These are phyloP conservation scores for Ophiostoma piceae DNA, from an alignment of 2,329 filamentous ascomycete genomes.

Conservation along the genomic window DNA sequence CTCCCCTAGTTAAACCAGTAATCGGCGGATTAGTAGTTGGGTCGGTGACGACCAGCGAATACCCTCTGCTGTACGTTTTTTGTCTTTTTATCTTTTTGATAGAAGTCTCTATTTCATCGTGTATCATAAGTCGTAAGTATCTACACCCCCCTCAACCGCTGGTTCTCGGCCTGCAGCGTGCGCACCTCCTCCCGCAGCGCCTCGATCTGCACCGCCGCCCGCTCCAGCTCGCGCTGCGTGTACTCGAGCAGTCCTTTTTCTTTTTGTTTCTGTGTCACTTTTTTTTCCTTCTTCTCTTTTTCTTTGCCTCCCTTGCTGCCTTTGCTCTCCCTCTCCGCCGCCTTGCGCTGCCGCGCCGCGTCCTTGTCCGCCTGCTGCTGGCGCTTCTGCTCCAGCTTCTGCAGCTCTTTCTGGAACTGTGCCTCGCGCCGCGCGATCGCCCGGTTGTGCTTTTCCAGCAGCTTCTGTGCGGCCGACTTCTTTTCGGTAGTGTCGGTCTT, in stretches of 20 bases:
- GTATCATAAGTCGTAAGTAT: too few species aligned
- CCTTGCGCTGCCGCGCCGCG: slow-evolving; percentile 39
- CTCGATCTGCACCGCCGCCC: slow-evolving; percentile 49
- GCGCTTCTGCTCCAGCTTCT: slow-evolving; percentile 60
- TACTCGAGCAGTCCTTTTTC: slow-evolving; percentile 43
- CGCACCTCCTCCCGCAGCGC: slow-evolving; percentile 52
- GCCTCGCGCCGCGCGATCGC: slow-evolving; percentile 62
- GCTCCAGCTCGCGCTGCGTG: slow-evolving; percentile 46
- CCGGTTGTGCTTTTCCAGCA: slow-evolving; percentile 58
- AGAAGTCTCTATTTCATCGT: background rate
- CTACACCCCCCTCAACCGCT: background rate
- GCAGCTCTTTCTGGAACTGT: slow-evolving; percentile 59
- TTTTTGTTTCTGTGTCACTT: background rate
- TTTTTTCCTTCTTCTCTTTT: background rate
- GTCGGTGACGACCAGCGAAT: slow-evolving; percentile 1
- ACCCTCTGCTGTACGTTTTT: slow-evolving; percentile 1
- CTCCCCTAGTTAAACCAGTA: slow-evolving; percentile 1
- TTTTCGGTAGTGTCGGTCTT: background rate
- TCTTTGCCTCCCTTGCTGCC: too few species aligned
- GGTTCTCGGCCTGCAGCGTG: slow-evolving; percentile 52
- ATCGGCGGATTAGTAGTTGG: slow-evolving; percentile 1
- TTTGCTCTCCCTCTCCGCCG: background rate
- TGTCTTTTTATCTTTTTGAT: background rate
- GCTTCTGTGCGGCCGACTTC: slow-evolving; percentile 41
- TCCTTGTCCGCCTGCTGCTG: slow-evolving; percentile 58